Evolutionary conservation across 345 rosid genomes (phyloP).

Genomic region (Hibiscus mutabilis): DNA sequence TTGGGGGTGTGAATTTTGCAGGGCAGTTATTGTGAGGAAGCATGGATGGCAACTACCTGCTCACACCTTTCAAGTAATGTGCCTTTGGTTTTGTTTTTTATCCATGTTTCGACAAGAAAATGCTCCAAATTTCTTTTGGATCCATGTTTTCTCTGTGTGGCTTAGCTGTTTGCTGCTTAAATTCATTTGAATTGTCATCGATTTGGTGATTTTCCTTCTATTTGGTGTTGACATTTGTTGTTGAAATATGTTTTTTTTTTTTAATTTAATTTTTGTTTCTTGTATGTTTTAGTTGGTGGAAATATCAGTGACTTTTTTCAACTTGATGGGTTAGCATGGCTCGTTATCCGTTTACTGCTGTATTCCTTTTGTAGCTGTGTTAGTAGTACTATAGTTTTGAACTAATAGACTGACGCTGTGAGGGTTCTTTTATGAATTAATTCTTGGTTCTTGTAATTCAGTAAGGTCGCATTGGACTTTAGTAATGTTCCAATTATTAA

Average conservation of each 20-base stretch:
- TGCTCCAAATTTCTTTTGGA: background rate
- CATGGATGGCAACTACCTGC: conserved; percentile 99
- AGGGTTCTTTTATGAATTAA: background rate
- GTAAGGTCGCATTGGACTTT: background rate
- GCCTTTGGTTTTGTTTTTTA: background rate
- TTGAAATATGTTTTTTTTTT: background rate
- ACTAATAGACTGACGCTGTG: background rate
- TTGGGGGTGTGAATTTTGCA: background rate
- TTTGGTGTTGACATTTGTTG: background rate
- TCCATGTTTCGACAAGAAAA: background rate
- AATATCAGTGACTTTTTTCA: background rate
- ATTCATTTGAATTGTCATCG: background rate
- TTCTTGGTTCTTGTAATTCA: background rate
- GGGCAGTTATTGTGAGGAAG: conserved; percentile 72
- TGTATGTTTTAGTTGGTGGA: background rate
- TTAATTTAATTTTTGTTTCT: background rate
- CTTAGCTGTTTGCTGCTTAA: background rate
- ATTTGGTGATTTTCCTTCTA: background rate
- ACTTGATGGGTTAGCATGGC: background rate
- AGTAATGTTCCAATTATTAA: background rate
- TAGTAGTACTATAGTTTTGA: background rate
- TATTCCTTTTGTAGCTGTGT: background rate
- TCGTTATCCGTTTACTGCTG: background rate
- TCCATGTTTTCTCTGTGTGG: background rate
- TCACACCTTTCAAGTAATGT: conserved; percentile 76